Evolutionary conservation across 768 basidiomycete genomes (phyloP).

Genomic region (Leccinum disarticulatum): DNA sequence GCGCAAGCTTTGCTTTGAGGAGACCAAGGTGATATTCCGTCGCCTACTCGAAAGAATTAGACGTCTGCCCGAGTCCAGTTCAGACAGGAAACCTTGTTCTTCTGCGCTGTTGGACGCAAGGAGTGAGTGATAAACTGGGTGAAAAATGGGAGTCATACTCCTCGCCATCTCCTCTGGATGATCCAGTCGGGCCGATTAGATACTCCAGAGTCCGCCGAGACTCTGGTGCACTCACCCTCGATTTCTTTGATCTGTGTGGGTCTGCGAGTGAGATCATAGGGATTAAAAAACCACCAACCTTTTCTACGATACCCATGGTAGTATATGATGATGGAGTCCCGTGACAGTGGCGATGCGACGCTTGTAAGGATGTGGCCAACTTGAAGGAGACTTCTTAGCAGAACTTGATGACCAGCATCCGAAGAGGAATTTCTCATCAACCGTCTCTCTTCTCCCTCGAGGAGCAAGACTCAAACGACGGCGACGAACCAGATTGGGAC

Average conservation of each 20-base stretch:
- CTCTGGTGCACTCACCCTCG: conserved; percentile 71
- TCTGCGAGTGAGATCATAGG: conserved; percentile 7
- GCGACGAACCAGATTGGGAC: conserved; percentile 48
- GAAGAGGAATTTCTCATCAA: conserved; percentile 43
- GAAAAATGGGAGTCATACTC: conserved; percentile 58
- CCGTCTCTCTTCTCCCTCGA: conserved; percentile 69
- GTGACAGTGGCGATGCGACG: neutral
- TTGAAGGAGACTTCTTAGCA: neutral
- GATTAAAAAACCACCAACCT: conserved; percentile 45
- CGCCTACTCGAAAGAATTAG: conserved; percentile 50
- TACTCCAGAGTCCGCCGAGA: neutral
- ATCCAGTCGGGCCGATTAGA: conserved; percentile 10
- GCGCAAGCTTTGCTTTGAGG: conserved; percentile 91
- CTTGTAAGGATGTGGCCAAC: neutral
- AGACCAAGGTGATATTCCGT: conserved; percentile 94
- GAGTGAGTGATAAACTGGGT: conserved; percentile 2
- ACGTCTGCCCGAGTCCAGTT: neutral
- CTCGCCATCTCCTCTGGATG: conserved; percentile 92
- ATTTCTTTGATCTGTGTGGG: conserved; percentile 85
- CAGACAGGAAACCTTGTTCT: conserved; percentile 74
- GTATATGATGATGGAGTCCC: neutral
- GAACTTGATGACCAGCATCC: conserved; percentile 21
- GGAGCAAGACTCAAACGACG: conserved; percentile 49
- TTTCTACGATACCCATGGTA: conserved; percentile 90
- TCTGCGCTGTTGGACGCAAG: conserved; percentile 63